Base-by-base conservation (phyloP, 805 yeast genomes). In the Tetrapisispora taiwanensis region DNA sequence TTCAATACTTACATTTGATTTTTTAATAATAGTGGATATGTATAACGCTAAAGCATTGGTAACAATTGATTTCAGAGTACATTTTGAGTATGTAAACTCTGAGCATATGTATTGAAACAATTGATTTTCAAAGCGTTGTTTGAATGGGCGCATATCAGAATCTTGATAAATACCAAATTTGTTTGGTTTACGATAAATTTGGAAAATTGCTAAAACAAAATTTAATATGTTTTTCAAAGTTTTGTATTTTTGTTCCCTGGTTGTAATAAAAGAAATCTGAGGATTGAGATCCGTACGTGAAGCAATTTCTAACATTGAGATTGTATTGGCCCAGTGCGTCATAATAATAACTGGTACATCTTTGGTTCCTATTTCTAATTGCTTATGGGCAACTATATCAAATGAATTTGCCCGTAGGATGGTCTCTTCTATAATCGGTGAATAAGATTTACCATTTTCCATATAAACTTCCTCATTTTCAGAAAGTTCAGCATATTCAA, bases 241-340 rank as follows among this genome's bases (percentile, higher is more conserved):
- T 45, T 59, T 63, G 52, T 61, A 68, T 27, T 68, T 60, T 48
- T 69, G 73, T 45, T 64, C 67, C 28, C 67, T 62, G n/a, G 60
- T 66, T 13, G 53, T 48, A 36, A 66, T 48, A 42, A 68, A 64
- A 3, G 57, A 56, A 1, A 43, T 44, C 26, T 64, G 60, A 3
- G 72, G 55, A 9, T 60, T 53, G 13, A 54, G 52, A 36, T 72
- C 71, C n/a, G 72, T 55, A 55, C 89, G 69, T 1, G 79, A 68
- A 0, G 80, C 53, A 19, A 81, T 73, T 52, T 83, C 89, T 32
- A 71, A 60, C 71, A 79, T 75, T 20, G 74, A 68, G 22, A 82
- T 69, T 1, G 63, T 58, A 27, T 58, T 59, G 3, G 64, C 57
- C 63, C 62, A 60, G 45, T 58, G 58, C 1, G 46, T 52, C 1